Evolutionary conservation across 2,329 filamentous ascomycete species (phyloP).

Genomic region (Colletotrichum cordylinicola): DNA sequence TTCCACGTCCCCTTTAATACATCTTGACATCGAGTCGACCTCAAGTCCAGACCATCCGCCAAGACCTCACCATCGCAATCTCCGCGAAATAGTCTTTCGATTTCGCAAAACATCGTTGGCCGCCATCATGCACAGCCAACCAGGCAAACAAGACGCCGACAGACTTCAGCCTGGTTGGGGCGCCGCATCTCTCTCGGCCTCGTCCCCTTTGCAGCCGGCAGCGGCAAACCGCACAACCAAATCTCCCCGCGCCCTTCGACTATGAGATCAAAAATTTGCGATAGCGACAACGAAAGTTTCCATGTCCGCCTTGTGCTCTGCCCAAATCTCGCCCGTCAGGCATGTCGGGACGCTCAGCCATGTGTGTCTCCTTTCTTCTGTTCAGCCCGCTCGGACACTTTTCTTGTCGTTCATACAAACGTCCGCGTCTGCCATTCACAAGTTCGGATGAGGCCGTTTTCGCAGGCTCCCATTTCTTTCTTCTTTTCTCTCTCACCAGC

Average conservation of each 20-base stretch:
- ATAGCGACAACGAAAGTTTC: background rate
- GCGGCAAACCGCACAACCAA: background rate
- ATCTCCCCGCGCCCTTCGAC: background rate
- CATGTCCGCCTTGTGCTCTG: background rate
- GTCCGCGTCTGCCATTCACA: background rate
- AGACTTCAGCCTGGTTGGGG: background rate
- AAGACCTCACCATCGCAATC: background rate
- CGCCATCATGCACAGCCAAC: background rate
- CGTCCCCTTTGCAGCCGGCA: background rate
- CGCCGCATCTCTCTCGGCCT: background rate
- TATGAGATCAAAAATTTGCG: background rate
- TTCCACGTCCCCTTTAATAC: background rate
- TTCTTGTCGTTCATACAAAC: background rate
- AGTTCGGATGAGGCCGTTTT: slow-evolving; percentile 6
- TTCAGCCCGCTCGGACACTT: background rate
- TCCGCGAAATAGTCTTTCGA: background rate
- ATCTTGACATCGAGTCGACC: background rate
- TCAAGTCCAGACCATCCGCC: background rate
- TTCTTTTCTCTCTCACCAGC: background rate
- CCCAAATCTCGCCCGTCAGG: background rate
- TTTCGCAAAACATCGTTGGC: background rate
- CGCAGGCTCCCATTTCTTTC: background rate
- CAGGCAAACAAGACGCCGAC: background rate
- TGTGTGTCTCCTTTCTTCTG: background rate
- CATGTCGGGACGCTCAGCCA: background rate